Evolutionary conservation across 225 moss, liverwort and hornwort species (phyloP).

Genomic region (Neckera pumila): DNA sequence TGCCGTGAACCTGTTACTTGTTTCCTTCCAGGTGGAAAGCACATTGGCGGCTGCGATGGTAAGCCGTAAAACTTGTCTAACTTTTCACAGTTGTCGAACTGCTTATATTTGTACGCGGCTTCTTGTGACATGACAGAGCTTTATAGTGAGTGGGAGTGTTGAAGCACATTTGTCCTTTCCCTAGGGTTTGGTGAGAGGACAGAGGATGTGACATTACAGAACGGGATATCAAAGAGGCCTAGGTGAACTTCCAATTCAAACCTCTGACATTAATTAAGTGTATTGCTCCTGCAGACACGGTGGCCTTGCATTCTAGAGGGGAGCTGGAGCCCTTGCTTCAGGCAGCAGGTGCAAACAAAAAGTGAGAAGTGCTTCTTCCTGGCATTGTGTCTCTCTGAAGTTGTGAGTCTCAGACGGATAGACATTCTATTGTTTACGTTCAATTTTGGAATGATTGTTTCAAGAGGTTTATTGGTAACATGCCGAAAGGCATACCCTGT

Average conservation of each 20-base stretch:
- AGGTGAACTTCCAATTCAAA: background rate
- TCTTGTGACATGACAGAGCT: background rate
- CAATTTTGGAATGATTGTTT: background rate
- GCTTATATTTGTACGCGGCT: background rate
- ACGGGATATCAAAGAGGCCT: background rate
- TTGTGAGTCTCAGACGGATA: background rate
- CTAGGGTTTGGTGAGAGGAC: background rate
- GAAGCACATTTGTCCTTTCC: background rate
- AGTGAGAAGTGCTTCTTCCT: background rate
- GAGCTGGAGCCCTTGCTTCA: constrained; percentile 32
- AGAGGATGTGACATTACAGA: background rate
- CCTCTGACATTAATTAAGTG: background rate
- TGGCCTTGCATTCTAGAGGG: constrained; percentile 35
- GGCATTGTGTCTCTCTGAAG: background rate
- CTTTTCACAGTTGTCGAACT: background rate
- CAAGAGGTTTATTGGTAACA: background rate
- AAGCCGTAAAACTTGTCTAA: background rate
- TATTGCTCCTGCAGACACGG: constrained; percentile 20
- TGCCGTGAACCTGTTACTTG: background rate
- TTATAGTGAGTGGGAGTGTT: background rate
- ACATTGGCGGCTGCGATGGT: constrained; percentile 53
- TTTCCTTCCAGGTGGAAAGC: constrained; percentile 35
- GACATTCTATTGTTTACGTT: background rate
- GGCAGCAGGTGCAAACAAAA: constrained; percentile 33
- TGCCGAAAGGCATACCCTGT: background rate